Evolutionary conservation across 768 basidiomycete species (phyloP), one percentile per base, ranked within the genome.

Genomic region (Calocera cornea): DNA sequence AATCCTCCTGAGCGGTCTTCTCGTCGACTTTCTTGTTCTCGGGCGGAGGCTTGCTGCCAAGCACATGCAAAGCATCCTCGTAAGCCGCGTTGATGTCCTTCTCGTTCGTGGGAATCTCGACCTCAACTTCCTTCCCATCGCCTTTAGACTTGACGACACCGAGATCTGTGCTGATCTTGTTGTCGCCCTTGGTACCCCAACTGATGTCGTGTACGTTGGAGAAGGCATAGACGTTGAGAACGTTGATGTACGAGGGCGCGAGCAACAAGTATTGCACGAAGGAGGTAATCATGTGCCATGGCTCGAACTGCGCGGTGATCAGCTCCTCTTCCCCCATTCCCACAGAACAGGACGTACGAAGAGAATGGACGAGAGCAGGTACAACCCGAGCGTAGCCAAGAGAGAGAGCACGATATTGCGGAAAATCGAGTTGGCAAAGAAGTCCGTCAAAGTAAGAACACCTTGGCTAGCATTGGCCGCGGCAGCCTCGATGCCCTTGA

Each of bases 231-330:
- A 95, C 92, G 75, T 95, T 95, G 66, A 98, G 82, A 14, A 98
- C 90, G 66, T 88, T 84, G 74, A 95, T 95, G 72, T 95, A 97
- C 0, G 92, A 92, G 1, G 95, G 95, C 0, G 93, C 90, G 81
- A 97, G 86, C 69, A 97, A 82, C 27, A 90, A 76, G 74, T 95
- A 95, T 75, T 94, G 95, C n/a, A 94, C 31, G 78, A 98, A 95
- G 3, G 89, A 92, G 0, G 97, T 97, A 73, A 99, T 81, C 92
- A 99, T 90, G 75, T 99, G 97, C 92, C 94, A 97, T 1, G 95
- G 95, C 71, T 98, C 94, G 72, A 97, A 87, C 87, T 95, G 74
- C 60, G 73, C 7, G 65, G 66, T n/a, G 29, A 34, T n/a, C 24
- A 22, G 10, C 8, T 14, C 41, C 29, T 11, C n/a, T n/a, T n/a